Evolutionary conservation across 2,329 filamentous ascomycete genomes (phyloP), one percentile per base, ranked within the genome.

Genomic region (Fusarium pseudonygamai): DNA sequence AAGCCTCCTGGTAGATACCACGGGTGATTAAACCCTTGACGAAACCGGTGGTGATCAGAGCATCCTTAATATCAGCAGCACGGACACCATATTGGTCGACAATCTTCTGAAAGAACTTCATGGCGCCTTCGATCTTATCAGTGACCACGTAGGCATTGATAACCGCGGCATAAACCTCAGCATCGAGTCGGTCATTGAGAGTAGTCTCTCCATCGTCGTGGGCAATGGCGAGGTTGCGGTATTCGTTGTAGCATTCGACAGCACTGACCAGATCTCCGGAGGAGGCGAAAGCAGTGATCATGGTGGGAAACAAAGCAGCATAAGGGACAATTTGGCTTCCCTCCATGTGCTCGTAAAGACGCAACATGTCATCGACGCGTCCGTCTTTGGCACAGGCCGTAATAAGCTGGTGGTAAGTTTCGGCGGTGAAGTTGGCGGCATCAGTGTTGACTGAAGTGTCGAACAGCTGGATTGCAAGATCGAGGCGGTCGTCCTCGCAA

Each of bases 211-310:
- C 95, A 43, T 88, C 90, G 81, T 98, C 93, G 80, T 96, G 89
- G 43, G 92, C 91, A 59, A 98, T 90, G n/a, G 96, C 95, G 46
- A 98, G 87, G 50, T 90, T 89, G 79, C 94, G 94, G 87, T 98
- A 98, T 83, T 97, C 94, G 73, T 97, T 96, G 84, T 98, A 99
- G 83, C 94, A 95, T 81, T 97, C 95, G 12, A 98, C 93, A 26
- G 95, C 96, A 76, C 93, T 97, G 77, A 91, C 87, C 49, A 98
- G 85, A 80, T 98, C 95, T 56, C 95, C 93, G 16, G 89, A 89
- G 46, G 89, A 89, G 69, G 94, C 94, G 79, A 97, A 98, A 1
- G 95, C 95, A n/a, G 93, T 91, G 80, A 99, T 98, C 93, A 99
- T 97, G 24, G 92, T 89, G 4, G 95, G 93, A 83, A 97, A 98